phyloP scores from a whole-genome alignment of 2,329 filamentous ascomycete species.

The Pseudocercospora eumusae region DNA sequence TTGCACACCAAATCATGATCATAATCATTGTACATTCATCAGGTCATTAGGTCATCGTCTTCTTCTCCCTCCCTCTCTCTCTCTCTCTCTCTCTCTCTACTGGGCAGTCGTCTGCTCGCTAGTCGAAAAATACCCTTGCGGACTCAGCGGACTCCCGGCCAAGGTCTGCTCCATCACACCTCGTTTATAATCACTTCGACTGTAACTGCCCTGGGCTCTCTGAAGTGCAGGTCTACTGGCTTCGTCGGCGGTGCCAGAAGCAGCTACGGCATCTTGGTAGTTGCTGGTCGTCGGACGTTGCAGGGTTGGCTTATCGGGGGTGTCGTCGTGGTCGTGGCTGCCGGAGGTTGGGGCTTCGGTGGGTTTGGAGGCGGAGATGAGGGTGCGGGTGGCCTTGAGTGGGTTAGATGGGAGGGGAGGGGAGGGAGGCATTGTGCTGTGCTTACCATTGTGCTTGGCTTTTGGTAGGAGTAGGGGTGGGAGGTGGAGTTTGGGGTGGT shows the following conservation, averaged over 20 bases:
- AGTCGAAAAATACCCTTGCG: constrained; percentile 17
- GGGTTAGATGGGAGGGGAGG: background rate
- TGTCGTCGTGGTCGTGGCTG: constrained; percentile 23
- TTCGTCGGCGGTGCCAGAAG: constrained; percentile 8
- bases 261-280: constrained; percentile 35
- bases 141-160: constrained; percentile 14
- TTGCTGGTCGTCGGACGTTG: constrained; percentile 32
- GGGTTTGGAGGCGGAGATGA: constrained; percentile 25
- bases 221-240: constrained; percentile 29
- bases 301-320: constrained; percentile 15
- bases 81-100: too few species aligned
- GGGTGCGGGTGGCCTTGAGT: constrained; percentile 23
- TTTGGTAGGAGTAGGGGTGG: constrained; percentile 19
- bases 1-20: background rate
- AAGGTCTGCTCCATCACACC: constrained; percentile 35
- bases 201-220: constrained; percentile 36
- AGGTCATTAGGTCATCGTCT: background rate
- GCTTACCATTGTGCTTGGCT: constrained; percentile 20
- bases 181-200: constrained; percentile 36
- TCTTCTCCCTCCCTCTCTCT: too few species aligned
- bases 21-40: background rate
- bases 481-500: constrained; percentile 15
- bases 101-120: constrained; percentile 5
- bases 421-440: background rate
- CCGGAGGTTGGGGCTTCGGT: constrained; percentile 22